Base-by-base conservation (phyloP, 768 basidiomycete species). In the Tulasnella sp. region DNA sequence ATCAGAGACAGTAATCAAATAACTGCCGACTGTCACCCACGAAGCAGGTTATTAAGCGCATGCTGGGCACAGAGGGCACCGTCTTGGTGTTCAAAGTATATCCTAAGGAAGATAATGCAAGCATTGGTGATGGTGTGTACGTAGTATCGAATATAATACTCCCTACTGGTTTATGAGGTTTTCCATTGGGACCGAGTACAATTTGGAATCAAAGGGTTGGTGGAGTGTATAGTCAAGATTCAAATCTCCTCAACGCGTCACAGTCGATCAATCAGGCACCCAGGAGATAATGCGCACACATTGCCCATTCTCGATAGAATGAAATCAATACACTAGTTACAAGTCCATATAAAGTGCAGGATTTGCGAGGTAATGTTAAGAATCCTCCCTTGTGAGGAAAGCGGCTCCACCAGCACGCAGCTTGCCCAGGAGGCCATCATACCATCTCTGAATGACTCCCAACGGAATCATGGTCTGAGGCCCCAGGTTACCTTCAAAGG, bases 51-150 rank as follows among this genome's bases (percentile, higher is more conserved):
- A 68, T 91, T 92, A 30, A 92, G 75, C 7, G 89, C 87, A 72
- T 92, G 87, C 67, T 91, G 88, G 11, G 88, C 89, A 68, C 89
- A 92, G 29, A 91, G 78, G 86, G 2, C 87, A 88, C 23, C 86
- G 87, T 89, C 79, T 70, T 92, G 88, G 62, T 26, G 26, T 27
- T 59, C 58, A 30, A 23, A 30, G 42, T 59, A 59, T 7, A 59
- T 59, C 26, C 58, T 59, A 17, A 24, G 23, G 29, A 23, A 24
- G 48, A 3, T 43, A 27, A 27, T 24, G 11, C 42, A 19, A 4
- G n/a, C n/a, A n/a, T n/a, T n/a, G n/a, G n/a, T n/a, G 19, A 51
- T 13, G 42, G 21, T 43, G 19, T 8, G 24, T 17, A 19, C 38
- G 27, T 21, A 5, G 34, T 10, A 44, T 3, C 10, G 1, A 2